Evolutionary conservation across 257 asterid species (phyloP).

Genomic region (Eucommia ulmoides): DNA sequence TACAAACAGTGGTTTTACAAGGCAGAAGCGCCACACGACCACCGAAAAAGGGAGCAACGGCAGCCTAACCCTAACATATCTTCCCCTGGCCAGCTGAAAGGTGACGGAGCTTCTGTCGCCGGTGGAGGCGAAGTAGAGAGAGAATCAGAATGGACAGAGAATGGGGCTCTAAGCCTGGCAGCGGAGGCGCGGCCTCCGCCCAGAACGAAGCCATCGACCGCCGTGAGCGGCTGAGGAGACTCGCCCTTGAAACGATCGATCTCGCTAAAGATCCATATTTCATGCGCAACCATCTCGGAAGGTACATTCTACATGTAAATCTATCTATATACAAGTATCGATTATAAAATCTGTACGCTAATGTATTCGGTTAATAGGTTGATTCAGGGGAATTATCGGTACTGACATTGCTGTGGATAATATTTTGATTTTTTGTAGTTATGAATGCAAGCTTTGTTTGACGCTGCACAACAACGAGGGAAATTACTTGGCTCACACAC

Average conservation of each 20-base stretch:
- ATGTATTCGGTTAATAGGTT: too few relatives aligned
- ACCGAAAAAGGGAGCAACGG: too few relatives aligned
- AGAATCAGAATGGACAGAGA: slow-evolving; percentile 65
- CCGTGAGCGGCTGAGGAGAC: slow-evolving; percentile 84
- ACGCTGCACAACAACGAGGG: slow-evolving; percentile 98
- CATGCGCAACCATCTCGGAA: slow-evolving; percentile 96
- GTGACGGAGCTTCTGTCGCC: too few relatives aligned
- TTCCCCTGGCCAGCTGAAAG: too few relatives aligned
- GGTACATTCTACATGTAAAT: slow-evolving; percentile 30
- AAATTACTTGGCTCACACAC: slow-evolving; percentile 92
- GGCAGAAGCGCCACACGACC: too few relatives aligned
- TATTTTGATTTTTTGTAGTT: slow-evolving; percentile 26
- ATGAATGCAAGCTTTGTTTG: slow-evolving; percentile 91
- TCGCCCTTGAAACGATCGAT: slow-evolving; percentile 91
- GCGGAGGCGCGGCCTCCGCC: slow-evolving; percentile 97
- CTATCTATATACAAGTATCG: too few relatives aligned
- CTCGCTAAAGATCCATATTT: slow-evolving; percentile 95
- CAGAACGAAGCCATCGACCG: slow-evolving; percentile 97
- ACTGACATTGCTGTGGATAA: background rate
- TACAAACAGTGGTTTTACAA: too few relatives aligned
- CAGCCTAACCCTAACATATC: too few relatives aligned
- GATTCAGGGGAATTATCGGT: background rate
- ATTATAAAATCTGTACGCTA: too few relatives aligned
- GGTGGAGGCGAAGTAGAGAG: too few relatives aligned
- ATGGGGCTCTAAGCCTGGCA: slow-evolving; percentile 99